A percentile compares a stretch with the other conserved stretches of the same genome.
Conservation (phyloP, 441 rosid genomes). For the Breynia disticha region DNA sequence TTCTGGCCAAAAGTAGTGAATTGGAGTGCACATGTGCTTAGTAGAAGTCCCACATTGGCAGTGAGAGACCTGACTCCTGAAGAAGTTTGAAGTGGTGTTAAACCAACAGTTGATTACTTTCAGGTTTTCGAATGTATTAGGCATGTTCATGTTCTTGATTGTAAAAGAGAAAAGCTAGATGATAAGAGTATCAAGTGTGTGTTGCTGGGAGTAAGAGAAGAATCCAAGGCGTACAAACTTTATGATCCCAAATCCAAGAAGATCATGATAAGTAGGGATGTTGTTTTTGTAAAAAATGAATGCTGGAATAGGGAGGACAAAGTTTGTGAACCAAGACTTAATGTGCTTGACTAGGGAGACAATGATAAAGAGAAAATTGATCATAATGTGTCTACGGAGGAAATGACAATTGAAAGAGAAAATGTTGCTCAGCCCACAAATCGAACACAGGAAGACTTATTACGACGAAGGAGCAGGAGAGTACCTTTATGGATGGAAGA, state of each 20-base stretch:
- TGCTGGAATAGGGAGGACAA: background rate
- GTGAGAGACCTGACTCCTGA: background rate
- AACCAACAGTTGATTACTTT: background rate
- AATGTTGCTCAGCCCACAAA: too few relatives aligned
- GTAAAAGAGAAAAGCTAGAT: background rate
- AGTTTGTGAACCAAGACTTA: background rate
- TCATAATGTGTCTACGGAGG: too few relatives aligned
- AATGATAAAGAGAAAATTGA: constrained; percentile 1
- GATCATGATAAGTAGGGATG: background rate
- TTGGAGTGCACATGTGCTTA: background rate
- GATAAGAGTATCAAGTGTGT: background rate
- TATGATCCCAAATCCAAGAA: background rate
- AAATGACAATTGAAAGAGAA: background rate
- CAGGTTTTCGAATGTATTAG: background rate
- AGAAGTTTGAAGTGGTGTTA: background rate
- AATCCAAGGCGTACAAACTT: background rate
- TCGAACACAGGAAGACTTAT: background rate
- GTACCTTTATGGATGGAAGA: background rate
- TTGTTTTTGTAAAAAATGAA: background rate
- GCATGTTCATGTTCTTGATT: background rate
- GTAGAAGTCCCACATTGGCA: too few relatives aligned
- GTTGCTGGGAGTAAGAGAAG: background rate
- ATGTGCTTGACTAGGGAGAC: background rate
- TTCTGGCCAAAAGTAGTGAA: background rate
- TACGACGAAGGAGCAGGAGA: background rate